These are phyloP conservation scores for Suhomyces emberorum DNA, from an alignment of 805 yeast genomes.

Conservation along the genomic window DNA sequence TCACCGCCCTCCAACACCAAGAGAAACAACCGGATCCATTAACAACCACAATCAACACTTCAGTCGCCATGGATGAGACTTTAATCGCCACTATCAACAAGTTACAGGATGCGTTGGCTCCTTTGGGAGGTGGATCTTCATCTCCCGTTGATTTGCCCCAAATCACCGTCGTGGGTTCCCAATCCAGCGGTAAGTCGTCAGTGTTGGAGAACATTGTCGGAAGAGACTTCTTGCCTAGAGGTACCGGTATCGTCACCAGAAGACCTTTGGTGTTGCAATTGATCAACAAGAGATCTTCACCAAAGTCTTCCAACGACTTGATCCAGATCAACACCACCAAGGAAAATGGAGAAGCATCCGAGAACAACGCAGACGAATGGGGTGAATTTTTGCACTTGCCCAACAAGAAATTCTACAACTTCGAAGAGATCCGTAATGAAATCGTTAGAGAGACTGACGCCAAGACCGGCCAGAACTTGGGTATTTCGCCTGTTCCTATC, in stretches of 20 bases:
- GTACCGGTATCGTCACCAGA: conserved; percentile 90
- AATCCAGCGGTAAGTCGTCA: conserved; percentile 84
- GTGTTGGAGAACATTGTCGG: conserved; percentile 90
- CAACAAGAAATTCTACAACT: conserved; percentile 80
- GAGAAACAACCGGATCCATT: neutral
- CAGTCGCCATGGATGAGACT: conserved; percentile 60
- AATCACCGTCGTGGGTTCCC: conserved; percentile 93
- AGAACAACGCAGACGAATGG: conserved; percentile 85
- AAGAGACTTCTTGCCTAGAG: conserved; percentile 86
- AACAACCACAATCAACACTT: neutral
- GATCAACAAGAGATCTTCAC: conserved; percentile 58
- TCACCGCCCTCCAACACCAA: conserved; percentile 3
- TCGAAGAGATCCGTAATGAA: conserved; percentile 84
- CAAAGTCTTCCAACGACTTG: conserved; percentile 30
- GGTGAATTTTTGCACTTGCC: conserved; percentile 96
- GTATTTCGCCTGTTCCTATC: conserved; percentile 90
- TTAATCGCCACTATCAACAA: conserved; percentile 76
- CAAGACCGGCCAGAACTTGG: conserved; percentile 75
- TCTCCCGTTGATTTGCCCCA: conserved; percentile 94
- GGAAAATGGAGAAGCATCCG: conserved; percentile 50
- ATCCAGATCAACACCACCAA: conserved; percentile 43
- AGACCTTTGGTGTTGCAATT: conserved; percentile 82
- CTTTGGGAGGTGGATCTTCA: conserved; percentile 55
- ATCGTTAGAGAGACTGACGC: conserved; percentile 90
- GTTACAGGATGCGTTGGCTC: conserved; percentile 80